Evolutionary conservation across 371 early-diverging fungal genomes (phyloP), one percentile per base, ranked within the genome.

Genomic region (Mortierella sp.): DNA sequence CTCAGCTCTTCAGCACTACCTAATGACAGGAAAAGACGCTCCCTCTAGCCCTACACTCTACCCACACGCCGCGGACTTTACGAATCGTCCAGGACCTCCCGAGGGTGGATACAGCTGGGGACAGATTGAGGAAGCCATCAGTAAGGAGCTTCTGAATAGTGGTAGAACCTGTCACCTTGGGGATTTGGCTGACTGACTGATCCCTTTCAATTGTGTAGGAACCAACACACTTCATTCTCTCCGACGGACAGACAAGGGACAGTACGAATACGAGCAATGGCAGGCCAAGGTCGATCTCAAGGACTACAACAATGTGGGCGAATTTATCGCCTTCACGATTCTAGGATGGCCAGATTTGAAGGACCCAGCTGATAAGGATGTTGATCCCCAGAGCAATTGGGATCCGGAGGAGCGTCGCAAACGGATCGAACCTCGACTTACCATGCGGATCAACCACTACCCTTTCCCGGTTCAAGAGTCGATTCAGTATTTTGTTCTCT

Each of bases 221-320:
- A 38, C 53, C 21, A 61, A 61, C 18, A 68, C 76, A 2, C 53
- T 69, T 8, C 64, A 69, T n/a, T 30, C 2, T 26, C 46, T 74
- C 14, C 51, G 76, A n/a, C 49, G 76, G n/a, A 74, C 76, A 2
- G 76, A 74, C 54, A 74, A 74, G 46, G 76, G 76, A 8, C 76
- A 74, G 27, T 74, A 64, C 28, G 76, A 74, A 28, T 74, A 74
- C 26, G 76, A 74, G 24, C 58, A 49, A 45, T 74, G 76, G 76
- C 69, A 68, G 39, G 41, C 23, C 18, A 19, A 42, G n/a, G 61
- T 74, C 18, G 69, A 74, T 19, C 65, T 55, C 2, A 14, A 28
- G 2, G 60, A 52, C 26, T 61, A 74, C 51, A 59, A 38, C 2
- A 74, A 74, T 24, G 46, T 57, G 1, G 76, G 76, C n/a, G 57